These are phyloP conservation scores for Jatropha podagrica DNA, from an alignment of 441 rosid species.

Conservation along the genomic window DNA sequence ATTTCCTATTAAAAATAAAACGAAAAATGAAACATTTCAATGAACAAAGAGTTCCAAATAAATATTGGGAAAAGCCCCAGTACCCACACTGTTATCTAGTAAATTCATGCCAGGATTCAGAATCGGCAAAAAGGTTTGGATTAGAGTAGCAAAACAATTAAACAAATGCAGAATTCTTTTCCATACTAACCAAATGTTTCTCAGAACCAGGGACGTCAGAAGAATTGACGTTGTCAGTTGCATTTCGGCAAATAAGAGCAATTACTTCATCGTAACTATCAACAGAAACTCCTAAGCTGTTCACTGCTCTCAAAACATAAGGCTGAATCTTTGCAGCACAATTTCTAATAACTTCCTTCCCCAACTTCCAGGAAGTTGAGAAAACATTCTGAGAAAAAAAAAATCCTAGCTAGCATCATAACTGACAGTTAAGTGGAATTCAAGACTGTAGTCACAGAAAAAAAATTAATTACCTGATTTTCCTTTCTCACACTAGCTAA, in stretches of 20 bases:
- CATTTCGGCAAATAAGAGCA: constrained; percentile 42
- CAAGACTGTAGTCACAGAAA: not conserved
- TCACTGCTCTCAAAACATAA: constrained; percentile 47
- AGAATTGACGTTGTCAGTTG: constrained; percentile 23
- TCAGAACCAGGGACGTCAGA: constrained; percentile 29
- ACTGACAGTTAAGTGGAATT: constrained; percentile 17
- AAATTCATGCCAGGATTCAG: not conserved
- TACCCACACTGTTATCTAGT: not conserved
- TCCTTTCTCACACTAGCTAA: constrained; percentile 59
- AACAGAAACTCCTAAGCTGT: constrained; percentile 41
- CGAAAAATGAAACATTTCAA: not conserved
- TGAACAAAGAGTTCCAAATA: not conserved
- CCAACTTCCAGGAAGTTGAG: constrained; percentile 49
- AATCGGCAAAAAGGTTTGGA: not conserved
- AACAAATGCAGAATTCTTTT: not conserved
- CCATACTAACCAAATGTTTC: constrained; percentile 44
- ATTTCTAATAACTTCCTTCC: constrained; percentile 48
- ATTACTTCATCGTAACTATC: constrained; percentile 58
- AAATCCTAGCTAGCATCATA: constrained; percentile 5
- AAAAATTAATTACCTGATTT: constrained; percentile 44
- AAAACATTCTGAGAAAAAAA: constrained; percentile 40
- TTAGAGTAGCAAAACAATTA: not conserved
- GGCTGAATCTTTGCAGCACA: constrained; percentile 61
- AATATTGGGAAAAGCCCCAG: not conserved
- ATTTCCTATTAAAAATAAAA: not conserved